phyloP scores from a whole-genome alignment of 2,329 filamentous ascomycete genomes.

The Colletotrichum sp. region DNA sequence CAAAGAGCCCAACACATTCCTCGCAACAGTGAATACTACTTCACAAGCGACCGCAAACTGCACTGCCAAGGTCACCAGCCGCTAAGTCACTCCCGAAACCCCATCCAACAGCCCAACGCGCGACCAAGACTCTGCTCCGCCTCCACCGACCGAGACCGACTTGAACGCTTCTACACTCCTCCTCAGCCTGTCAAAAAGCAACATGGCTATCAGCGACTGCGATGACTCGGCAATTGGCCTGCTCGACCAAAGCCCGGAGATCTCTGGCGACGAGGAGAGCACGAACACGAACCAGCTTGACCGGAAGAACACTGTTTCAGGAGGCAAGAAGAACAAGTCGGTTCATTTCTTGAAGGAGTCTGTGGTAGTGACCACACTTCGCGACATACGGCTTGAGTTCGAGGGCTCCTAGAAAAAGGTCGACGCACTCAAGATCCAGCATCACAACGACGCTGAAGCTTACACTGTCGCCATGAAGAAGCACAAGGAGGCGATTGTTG shows the following conservation, averaged over 20 bases:
- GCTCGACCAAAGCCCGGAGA: background rate
- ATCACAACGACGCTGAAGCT: background rate
- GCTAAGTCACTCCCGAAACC: background rate
- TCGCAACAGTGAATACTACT: background rate
- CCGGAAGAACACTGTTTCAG: background rate
- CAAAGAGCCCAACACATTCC: background rate
- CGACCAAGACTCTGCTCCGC: background rate
- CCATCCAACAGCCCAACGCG: background rate
- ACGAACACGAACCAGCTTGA: background rate
- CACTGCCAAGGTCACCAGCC: background rate
- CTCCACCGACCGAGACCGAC: background rate
- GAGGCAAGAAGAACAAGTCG: background rate
- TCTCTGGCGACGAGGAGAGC: background rate
- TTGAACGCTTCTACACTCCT: background rate
- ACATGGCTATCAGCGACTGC: background rate
- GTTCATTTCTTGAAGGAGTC: background rate
- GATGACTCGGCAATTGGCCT: background rate
- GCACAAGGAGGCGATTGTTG: background rate
- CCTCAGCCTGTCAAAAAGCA: background rate
- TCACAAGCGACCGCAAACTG: background rate
- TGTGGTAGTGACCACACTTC: background rate
- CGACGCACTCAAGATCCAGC: background rate
- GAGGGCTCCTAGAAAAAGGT: background rate
- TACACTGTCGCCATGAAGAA: background rate
- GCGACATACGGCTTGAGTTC: background rate